phyloP scores from a whole-genome alignment of 306 rosid species.

The Castanea mollissima region DNA sequence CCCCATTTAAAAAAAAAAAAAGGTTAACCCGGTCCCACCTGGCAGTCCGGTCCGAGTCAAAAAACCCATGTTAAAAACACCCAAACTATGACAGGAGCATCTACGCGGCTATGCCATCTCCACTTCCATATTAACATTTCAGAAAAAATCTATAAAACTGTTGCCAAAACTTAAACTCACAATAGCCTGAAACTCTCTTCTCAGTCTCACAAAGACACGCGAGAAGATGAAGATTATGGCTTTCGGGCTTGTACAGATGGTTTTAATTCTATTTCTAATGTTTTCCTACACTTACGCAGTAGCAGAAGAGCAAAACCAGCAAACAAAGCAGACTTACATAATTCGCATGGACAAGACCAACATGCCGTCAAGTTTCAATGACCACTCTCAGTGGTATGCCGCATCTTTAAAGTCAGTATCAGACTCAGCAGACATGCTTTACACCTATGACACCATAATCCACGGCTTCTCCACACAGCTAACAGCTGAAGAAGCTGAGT shows the following conservation, averaged over 20 bases:
- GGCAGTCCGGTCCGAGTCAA: too few species aligned
- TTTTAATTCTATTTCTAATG: conserved; percentile 42
- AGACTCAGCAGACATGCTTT: conserved; percentile 66
- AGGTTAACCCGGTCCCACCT: too few species aligned
- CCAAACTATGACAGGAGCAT: too few species aligned
- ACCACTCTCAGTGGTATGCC: conserved; percentile 66
- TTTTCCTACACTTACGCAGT: conserved; percentile 17
- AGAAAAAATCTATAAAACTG: not conserved
- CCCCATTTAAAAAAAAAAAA: too few species aligned
- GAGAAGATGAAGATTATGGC: conserved; percentile 38
- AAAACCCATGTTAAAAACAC: too few species aligned
- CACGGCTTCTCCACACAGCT: conserved; percentile 90
- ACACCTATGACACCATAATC: conserved; percentile 62
- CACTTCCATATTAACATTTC: conserved; percentile 16
- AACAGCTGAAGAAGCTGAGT: conserved; percentile 61
- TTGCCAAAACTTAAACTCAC: not conserved
- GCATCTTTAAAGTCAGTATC: conserved; percentile 73
- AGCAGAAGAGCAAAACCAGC: conserved; percentile 42
- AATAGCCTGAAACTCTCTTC: conserved; percentile 13
- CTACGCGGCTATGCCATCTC: not conserved
- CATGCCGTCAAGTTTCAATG: conserved; percentile 64
- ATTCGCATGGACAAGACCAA: conserved; percentile 75
- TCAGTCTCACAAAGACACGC: not conserved
- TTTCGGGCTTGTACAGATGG: conserved; percentile 34
- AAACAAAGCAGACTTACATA: conserved; percentile 59